phyloP scores from a whole-genome alignment of 768 basidiomycete genomes.

The Pleurotus sapidus region DNA sequence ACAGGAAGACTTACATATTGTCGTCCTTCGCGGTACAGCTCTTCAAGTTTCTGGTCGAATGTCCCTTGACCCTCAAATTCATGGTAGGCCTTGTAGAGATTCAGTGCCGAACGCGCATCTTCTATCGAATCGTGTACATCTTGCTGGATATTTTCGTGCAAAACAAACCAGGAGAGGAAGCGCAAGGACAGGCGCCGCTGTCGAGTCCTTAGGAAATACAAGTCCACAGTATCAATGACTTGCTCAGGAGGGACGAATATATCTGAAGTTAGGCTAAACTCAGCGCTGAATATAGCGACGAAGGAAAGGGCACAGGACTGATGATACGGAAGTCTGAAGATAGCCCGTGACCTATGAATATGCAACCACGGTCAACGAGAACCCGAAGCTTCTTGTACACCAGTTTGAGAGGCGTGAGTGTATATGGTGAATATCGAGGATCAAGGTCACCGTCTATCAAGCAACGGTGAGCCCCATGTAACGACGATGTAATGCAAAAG shows the following conservation, averaged over 20 bases:
- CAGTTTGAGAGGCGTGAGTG: conserved; percentile 92
- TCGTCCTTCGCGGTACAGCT: conserved; percentile 74
- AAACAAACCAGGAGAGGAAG: conserved; percentile 93
- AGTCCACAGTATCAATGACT: conserved; percentile 95
- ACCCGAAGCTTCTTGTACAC: conserved; percentile 97
- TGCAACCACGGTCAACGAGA: conserved; percentile 91
- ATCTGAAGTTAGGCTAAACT: conserved; percentile 44
- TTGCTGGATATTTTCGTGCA: conserved; percentile 88
- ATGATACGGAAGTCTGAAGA: conserved; percentile 98
- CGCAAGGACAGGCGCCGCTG: conserved; percentile 88
- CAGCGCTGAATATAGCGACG: background rate
- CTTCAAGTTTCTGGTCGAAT: conserved; percentile 88
- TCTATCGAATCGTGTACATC: conserved; percentile 99
- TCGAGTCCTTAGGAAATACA: conserved; percentile 82
- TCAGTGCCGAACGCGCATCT: conserved; percentile 84
- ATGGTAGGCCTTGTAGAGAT: conserved; percentile 80
- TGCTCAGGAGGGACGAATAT: conserved; percentile 94
- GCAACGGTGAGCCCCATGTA: background rate
- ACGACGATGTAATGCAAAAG: background rate
- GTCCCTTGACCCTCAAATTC: conserved; percentile 69
- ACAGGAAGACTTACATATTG: conserved; percentile 52
- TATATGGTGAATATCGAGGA: conserved; percentile 76
- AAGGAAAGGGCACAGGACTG: conserved; percentile 54
- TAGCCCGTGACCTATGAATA: conserved; percentile 96
- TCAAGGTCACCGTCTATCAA: conserved; percentile 87